phyloP scores from a whole-genome alignment of 2,329 filamentous ascomycete species.

The Trichophyton simii region DNA sequence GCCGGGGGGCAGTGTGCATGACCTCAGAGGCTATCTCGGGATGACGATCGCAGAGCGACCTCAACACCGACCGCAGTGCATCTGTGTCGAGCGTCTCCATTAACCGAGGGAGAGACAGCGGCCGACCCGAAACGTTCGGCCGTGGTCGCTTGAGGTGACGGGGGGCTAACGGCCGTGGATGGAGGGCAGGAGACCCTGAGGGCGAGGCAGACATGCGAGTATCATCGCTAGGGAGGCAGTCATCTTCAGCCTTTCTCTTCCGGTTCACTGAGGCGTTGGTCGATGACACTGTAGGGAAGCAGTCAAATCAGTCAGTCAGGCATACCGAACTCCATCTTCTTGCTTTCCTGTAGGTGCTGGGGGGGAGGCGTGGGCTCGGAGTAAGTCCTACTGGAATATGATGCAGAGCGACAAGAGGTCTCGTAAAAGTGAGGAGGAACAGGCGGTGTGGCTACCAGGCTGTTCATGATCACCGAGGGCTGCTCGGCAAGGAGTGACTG shows the following conservation, averaged over 20 bases:
- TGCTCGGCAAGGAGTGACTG: slow-evolving; percentile 10
- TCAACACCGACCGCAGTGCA: slow-evolving; percentile 74
- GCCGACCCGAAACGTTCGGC: slow-evolving; percentile 56
- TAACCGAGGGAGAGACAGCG: slow-evolving; percentile 59
- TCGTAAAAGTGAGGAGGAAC: slow-evolving; percentile 52
- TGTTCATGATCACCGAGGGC: slow-evolving; percentile 44
- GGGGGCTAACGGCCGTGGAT: slow-evolving; percentile 54
- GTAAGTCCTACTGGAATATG: slow-evolving; percentile 43
- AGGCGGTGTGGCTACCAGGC: slow-evolving; percentile 45
- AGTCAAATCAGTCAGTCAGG: slow-evolving; percentile 7
- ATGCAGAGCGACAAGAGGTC: slow-evolving; percentile 47
- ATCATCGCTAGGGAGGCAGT: slow-evolving; percentile 39
- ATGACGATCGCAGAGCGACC: slow-evolving; percentile 80
- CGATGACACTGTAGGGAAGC: slow-evolving; percentile 24
- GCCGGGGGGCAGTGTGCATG: slow-evolving; percentile 70
- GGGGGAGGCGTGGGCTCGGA: neutral
- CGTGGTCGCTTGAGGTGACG: slow-evolving; percentile 56
- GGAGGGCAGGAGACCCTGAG: slow-evolving; percentile 62
- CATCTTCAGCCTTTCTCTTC: slow-evolving; percentile 82
- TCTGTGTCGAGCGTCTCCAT: slow-evolving; percentile 83
- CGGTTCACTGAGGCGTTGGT: slow-evolving; percentile 35
- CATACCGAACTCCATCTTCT: neutral
- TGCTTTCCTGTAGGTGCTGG: slow-evolving; percentile 8
- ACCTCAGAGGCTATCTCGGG: slow-evolving; percentile 78
- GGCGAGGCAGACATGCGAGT: slow-evolving; percentile 90